phyloP scores from a whole-genome alignment of 2,329 filamentous ascomycete species.

The Ophiostoma tasmaniense region DNA sequence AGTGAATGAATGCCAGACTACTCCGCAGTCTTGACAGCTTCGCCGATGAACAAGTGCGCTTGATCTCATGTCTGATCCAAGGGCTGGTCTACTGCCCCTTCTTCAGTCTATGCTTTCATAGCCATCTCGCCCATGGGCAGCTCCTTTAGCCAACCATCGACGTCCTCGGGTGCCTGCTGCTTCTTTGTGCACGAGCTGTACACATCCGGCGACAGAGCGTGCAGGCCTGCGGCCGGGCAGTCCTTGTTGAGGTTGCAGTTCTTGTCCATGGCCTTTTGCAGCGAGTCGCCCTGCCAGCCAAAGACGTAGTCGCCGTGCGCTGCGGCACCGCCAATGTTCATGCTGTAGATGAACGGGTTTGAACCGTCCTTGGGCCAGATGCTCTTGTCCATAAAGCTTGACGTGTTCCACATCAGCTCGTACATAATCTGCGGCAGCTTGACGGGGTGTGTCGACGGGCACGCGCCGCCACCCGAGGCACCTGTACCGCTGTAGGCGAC shows the following conservation, averaged over 20 bases:
- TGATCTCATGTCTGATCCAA: background rate
- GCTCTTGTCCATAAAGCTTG: constrained; percentile 33
- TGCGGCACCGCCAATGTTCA: constrained; percentile 38
- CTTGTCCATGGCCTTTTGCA: constrained; percentile 42
- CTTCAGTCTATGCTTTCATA: background rate
- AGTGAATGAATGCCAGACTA: background rate
- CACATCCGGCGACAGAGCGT: constrained; percentile 22
- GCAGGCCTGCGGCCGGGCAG: constrained; percentile 37
- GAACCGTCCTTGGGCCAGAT: constrained; percentile 37
- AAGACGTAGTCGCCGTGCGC: constrained; percentile 46
- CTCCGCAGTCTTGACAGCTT: background rate
- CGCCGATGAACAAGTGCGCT: background rate
- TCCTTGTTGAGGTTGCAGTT: constrained; percentile 38
- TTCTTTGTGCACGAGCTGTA: background rate
- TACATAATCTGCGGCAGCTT: constrained; percentile 43
- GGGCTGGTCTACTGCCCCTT: background rate
- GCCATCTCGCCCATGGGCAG: background rate
- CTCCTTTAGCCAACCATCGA: background rate
- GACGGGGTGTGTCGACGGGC: constrained; percentile 29
- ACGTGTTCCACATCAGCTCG: constrained; percentile 40
- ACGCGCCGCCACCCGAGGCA: constrained; percentile 18
- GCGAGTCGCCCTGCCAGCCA: constrained; percentile 41
- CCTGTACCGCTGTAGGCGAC: constrained; percentile 10
- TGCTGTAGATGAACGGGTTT: constrained; percentile 37
- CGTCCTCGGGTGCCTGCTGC: background rate